A percentile compares a stretch with the other conserved stretches of the same genome.
Conservation (phyloP, 1,284 basidiomycete genomes). For the Rhodotorula sp. region DNA sequence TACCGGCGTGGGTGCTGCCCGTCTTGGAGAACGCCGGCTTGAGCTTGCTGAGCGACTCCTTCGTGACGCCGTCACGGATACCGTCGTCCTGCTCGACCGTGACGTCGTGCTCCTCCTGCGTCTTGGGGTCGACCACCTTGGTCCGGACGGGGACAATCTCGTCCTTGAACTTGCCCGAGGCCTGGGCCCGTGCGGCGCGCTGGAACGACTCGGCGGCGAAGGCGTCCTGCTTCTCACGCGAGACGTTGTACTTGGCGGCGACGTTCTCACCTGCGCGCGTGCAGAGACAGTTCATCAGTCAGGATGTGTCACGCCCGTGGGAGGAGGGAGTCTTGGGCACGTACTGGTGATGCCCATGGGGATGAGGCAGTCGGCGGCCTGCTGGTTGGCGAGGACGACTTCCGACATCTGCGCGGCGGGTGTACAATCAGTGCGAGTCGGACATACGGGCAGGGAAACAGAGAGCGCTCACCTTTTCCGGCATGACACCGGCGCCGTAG, state of each 20-base stretch:
- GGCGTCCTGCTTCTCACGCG: slow-evolving; percentile 72
- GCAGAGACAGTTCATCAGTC: slow-evolving; percentile 47
- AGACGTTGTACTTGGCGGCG: slow-evolving; percentile 70
- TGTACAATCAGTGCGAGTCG: neutral
- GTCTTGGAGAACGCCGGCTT: slow-evolving; percentile 89
- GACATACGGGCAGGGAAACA: neutral
- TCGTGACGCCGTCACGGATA: slow-evolving; percentile 82
- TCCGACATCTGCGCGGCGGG: slow-evolving; percentile 63
- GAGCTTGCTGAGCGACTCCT: slow-evolving; percentile 79
- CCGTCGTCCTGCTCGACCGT: slow-evolving; percentile 88
- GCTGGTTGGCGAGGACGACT: slow-evolving; percentile 69
- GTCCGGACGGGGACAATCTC: slow-evolving; percentile 80
- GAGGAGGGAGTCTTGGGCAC: neutral
- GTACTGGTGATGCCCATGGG: slow-evolving; percentile 54
- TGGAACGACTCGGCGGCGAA: slow-evolving; percentile 81
- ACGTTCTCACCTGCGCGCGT: slow-evolving; percentile 90
- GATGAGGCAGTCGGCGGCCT: slow-evolving; percentile 86
- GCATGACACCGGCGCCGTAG: slow-evolving; percentile 61
- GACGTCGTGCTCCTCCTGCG: slow-evolving; percentile 72
- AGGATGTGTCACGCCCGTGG: neutral
- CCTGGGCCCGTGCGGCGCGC: slow-evolving; percentile 80
- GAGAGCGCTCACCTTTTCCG: slow-evolving; percentile 53
- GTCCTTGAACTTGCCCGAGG: slow-evolving; percentile 83
- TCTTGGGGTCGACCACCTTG: slow-evolving; percentile 76
- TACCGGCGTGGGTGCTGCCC: slow-evolving; percentile 82